Percentiles rank a stretch among this genome's conserved stretches.
Evolutionary conservation across 2,329 filamentous ascomycete genomes (phyloP).

Genomic region (Aureobasidium sp.): DNA sequence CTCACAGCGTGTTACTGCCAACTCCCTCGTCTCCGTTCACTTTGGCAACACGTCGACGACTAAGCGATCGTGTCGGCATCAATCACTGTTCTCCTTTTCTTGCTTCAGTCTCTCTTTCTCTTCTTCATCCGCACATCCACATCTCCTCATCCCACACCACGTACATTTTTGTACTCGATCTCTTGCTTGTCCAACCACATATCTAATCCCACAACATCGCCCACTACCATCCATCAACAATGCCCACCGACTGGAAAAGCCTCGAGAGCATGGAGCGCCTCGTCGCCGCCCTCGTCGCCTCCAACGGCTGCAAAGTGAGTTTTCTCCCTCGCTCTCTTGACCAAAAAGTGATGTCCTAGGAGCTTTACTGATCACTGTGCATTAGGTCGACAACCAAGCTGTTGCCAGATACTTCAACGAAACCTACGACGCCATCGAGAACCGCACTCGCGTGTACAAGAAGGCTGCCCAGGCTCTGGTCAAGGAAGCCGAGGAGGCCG

Average conservation of each 20-base stretch:
- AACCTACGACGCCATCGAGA: conserved; percentile 6
- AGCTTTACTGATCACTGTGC: not conserved
- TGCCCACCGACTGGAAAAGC: conserved; percentile 11
- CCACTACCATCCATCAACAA: not conserved
- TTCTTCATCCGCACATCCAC: not conserved
- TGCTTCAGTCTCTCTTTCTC: not conserved
- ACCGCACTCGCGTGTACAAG: not conserved
- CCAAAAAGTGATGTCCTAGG: too few species aligned
- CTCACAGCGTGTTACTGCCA: not conserved
- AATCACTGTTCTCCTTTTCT: not conserved
- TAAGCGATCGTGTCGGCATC: not conserved
- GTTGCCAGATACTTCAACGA: conserved; percentile 10
- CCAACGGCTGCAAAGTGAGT: conserved; percentile 6
- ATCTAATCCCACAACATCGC: not conserved
- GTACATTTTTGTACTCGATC: not conserved
- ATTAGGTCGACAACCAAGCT: conserved; percentile 2
- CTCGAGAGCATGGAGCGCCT: not conserved
- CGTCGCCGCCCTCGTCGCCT: conserved; percentile 1
- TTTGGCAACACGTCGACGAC: not conserved
- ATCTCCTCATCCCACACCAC: not conserved
- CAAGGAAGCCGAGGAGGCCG: not conserved
- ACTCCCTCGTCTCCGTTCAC: not conserved
- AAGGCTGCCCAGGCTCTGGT: not conserved
- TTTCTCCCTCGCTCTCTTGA: not conserved
- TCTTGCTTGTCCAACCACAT: not conserved